Evolutionary conservation across 2,329 filamentous ascomycete species (phyloP), one percentile per base, ranked within the genome.

Genomic region (Scytalidium lignicola): DNA sequence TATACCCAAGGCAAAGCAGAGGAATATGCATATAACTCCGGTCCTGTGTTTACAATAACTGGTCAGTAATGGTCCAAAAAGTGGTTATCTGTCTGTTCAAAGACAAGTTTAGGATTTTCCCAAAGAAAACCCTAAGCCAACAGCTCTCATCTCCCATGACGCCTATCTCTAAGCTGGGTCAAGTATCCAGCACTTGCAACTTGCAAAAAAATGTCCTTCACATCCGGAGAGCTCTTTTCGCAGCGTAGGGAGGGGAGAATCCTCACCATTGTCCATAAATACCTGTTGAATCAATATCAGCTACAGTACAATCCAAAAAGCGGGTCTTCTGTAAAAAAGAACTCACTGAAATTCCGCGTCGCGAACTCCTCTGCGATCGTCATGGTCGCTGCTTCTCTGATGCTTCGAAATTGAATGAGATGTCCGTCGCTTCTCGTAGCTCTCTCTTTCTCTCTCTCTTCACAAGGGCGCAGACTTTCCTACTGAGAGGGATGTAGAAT

Each of bases 241-340:
- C n/a, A 13, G n/a, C n/a, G 32, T 17, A n/a, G n/a, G n/a, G 10
- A 17, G 15, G n/a, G 32, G 45, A 43, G 15, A 23, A 49, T 52
- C 65, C 80, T 76, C 75, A 87, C 83, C 83, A 87, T 84, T 87
- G 83, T 68, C 80, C 83, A 63, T 87, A 87, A 70, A 87, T 87
- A 70, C 83, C 83, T 87, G 58, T 50, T 51, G 15, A 37, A 20
- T 26, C 44, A 19, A 21, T 6, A 47, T 65, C 59, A 65, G 60
- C 51, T 17, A 15, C 10, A 37, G 15, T 5, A n/a, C 10, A 9
- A 13, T 17, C 32, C 22, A 47, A n/a, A n/a, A n/a, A n/a, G n/a
- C n/a, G n/a, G n/a, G n/a, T n/a, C n/a, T n/a, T n/a, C n/a, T n/a
- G n/a, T n/a, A n/a, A 48, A 23, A 29, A n/a, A 22, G 9, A 44